A percentile compares a stretch with the other conserved stretches of the same genome.
These are phyloP conservation scores for Amphicarpaea edgeworthii DNA, from an alignment of 306 rosid genomes.

Conservation along the genomic window DNA sequence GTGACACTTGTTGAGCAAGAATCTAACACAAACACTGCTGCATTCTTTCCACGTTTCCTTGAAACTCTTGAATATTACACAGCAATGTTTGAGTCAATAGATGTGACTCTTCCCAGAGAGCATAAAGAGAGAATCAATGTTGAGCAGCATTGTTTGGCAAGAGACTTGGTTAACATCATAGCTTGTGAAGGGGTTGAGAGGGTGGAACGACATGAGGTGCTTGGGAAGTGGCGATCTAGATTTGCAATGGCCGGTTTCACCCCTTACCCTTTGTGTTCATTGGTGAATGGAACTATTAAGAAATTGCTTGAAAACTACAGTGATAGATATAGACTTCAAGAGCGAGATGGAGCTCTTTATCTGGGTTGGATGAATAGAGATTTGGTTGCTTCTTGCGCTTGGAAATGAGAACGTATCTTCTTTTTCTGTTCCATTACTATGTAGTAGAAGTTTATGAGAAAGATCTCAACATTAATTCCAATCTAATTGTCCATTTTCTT, in stretches of 20 bases:
- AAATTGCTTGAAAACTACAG: conserved; percentile 80
- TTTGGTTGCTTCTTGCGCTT: conserved; percentile 96
- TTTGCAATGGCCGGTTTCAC: conserved; percentile 94
- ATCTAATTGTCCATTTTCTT: conserved; percentile 44
- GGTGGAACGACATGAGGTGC: conserved; percentile 89
- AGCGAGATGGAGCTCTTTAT: conserved; percentile 86
- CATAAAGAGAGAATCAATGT: conserved; percentile 85
- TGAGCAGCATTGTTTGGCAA: conserved; percentile 97
- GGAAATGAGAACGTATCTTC: conserved; percentile 72
- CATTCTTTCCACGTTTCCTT: conserved; percentile 80
- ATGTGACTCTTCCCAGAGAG: conserved; percentile 76
- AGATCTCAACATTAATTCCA: conserved; percentile 23
- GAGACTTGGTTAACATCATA: conserved; percentile 89
- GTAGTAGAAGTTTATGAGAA: conserved; percentile 43
- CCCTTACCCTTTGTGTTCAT: conserved; percentile 83
- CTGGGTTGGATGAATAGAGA: conserved; percentile 98
- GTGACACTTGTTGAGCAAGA: conserved; percentile 99
- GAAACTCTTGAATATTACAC: conserved; percentile 82
- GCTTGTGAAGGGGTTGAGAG: conserved; percentile 96
- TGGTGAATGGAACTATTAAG: conserved; percentile 91
- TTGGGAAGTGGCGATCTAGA: conserved; percentile 89
- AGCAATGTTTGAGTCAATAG: conserved; percentile 95
- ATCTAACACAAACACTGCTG: conserved; percentile 85
- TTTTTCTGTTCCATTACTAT: conserved; percentile 36
- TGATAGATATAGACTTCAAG: conserved; percentile 77